Base-by-base conservation (phyloP, 2,329 filamentous ascomycete species). In the Fusarium camptoceras region DNA sequence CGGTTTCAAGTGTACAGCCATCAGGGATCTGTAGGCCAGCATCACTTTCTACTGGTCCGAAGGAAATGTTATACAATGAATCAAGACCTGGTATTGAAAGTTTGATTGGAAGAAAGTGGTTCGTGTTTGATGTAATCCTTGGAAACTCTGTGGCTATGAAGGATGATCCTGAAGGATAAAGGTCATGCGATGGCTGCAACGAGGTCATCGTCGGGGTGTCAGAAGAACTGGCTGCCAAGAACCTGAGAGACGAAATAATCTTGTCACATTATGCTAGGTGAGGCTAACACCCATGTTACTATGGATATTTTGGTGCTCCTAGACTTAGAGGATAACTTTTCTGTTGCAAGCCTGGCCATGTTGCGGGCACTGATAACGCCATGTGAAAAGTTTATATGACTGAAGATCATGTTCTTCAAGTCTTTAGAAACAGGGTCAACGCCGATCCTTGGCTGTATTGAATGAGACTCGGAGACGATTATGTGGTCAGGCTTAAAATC, bases 1-100 rank as follows among this genome's bases (percentile, higher is more conserved):
- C 54, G 65, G 59, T 71, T 71, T 71, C 62, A 68, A 59, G 48
- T 68, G 37, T 50, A 53, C 31, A 28, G 31, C 34, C 55, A 50
- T 46, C 42, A 62, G 53, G 44, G 31, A 51, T 31, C 24, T 44
- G 31, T 28, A 28, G 43, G 53, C 24, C 47, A 47, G 55, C 49
- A 53, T 55, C 18, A 55, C 24, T 49, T 47, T 51, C 14, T 37
- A 34, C 30, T 28, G 55, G 47, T 41, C 46, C 31, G 42, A 60
- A 54, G 55, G 50, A 58, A 57, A 65, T 46, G 24, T 53, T 59
- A 16, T 34, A 46, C 16, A 42, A 53, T 20, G 31, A 58, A 42
- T 22, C 18, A 42, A 64, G 22, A 39, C 37, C 6, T 44, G 18
- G 41, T 60, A 20, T 27, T 34, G 20, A 55, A 54, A 34, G 20